Evolutionary conservation across 2,329 filamentous ascomycete genomes (phyloP).

Genomic region (Fusarium foetens): DNA sequence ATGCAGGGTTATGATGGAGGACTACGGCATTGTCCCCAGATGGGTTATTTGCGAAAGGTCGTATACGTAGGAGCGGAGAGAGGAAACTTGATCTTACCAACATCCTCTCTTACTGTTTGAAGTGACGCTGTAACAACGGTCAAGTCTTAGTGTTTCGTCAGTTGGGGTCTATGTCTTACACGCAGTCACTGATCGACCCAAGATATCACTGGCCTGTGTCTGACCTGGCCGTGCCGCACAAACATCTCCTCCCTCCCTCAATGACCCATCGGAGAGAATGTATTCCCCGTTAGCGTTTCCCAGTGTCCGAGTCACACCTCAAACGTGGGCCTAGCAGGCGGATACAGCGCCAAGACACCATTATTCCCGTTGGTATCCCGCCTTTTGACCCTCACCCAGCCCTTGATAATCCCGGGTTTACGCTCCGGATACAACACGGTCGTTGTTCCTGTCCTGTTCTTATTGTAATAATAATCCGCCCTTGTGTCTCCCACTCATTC

Average conservation of each 20-base stretch:
- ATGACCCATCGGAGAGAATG: constrained; percentile 16
- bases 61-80: background rate
- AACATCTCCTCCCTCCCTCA: constrained; percentile 3
- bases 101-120: background rate
- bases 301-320: constrained; percentile 27
- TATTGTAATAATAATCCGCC: background rate
- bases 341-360: constrained; percentile 28
- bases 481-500: background rate
- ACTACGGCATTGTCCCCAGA: constrained; percentile 14
- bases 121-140: background rate
- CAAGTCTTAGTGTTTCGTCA: background rate
- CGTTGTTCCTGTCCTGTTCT: constrained; percentile 16
- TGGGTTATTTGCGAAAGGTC: background rate
- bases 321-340: constrained; percentile 33
- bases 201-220: background rate
- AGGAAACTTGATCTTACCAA: background rate
- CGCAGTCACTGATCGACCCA: background rate
- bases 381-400: constrained; percentile 31
- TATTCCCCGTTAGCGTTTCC: constrained; percentile 31
- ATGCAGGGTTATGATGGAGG: background rate
- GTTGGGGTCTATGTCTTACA: background rate
- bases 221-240: constrained; percentile 26
- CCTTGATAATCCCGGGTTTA: constrained; percentile 37
- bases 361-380: constrained; percentile 45
- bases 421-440: constrained; percentile 26